A percentile compares a stretch with the other conserved stretches of the same genome.
Evolutionary conservation across 1,284 basidiomycete species (phyloP).

Genomic region (Rhodotorula sp.): DNA sequence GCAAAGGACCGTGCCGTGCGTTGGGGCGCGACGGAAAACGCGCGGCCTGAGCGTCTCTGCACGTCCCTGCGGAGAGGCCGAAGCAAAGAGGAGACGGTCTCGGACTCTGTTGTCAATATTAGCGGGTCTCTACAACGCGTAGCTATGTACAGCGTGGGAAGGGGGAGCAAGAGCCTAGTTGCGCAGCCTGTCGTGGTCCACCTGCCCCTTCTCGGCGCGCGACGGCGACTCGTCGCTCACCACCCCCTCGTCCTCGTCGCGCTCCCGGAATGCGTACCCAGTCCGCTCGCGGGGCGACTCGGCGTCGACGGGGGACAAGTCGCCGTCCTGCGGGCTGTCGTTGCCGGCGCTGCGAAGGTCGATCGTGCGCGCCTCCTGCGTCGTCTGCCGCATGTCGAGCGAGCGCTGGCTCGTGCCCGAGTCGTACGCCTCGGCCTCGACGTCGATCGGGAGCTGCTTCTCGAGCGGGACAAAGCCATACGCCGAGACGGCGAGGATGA

Average conservation of each 20-base stretch:
- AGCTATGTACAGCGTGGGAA: too few relatives aligned
- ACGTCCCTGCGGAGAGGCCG: too few relatives aligned
- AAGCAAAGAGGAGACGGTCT: too few relatives aligned
- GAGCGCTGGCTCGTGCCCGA: neutral
- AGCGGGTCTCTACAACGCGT: too few relatives aligned
- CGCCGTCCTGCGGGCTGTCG: neutral
- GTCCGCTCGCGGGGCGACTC: neutral
- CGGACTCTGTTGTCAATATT: too few relatives aligned
- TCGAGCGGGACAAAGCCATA: conserved; percentile 45
- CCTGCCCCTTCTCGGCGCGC: neutral
- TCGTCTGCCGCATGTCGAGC: conserved; percentile 17
- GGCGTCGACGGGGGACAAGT: neutral
- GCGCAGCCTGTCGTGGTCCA: neutral
- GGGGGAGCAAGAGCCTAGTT: too few relatives aligned
- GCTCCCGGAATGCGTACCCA: neutral
- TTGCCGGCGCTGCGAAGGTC: conserved; percentile 11
- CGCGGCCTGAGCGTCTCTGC: too few relatives aligned
- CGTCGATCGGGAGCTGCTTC: conserved; percentile 22
- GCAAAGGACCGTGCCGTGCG: too few relatives aligned
- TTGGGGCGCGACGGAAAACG: too few relatives aligned
- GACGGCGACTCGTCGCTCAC: conserved; percentile 5
- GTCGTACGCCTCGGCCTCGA: conserved; percentile 19
- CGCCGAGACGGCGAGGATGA: conserved; percentile 50
- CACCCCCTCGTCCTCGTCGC: conserved; percentile 11
- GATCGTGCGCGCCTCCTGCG: conserved; percentile 19